Conservation (phyloP, 768 basidiomycete species). For the Suillus alpinus region DNA sequence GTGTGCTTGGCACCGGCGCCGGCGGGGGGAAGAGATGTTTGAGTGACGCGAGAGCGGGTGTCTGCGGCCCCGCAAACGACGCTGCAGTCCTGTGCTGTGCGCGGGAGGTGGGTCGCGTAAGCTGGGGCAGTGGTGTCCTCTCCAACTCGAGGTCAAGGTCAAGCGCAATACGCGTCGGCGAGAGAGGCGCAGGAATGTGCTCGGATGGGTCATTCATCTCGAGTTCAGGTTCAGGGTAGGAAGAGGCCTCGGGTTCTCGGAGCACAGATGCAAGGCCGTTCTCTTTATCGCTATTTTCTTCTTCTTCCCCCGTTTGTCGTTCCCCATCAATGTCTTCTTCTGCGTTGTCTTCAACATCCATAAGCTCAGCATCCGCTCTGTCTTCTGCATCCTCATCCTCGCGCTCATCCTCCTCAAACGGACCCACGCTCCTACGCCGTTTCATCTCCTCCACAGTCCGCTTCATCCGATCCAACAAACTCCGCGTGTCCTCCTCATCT, state of each 20-base stretch:
- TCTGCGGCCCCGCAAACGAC: slow-evolving; percentile 12
- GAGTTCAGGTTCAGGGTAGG: not conserved
- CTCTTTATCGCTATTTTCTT: slow-evolving; percentile 12
- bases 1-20: slow-evolving; percentile 15
- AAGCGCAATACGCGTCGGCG: not conserved
- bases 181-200: slow-evolving; percentile 8
- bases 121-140: slow-evolving; percentile 5
- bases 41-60: slow-evolving; percentile 28
- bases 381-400: slow-evolving; percentile 45
- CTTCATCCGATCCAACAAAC: slow-evolving; percentile 35
- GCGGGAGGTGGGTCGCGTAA: not conserved
- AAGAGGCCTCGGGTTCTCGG: not conserved
- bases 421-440: slow-evolving; percentile 23
- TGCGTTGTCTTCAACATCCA: slow-evolving; percentile 39
- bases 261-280: slow-evolving; percentile 4
- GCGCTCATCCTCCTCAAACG: slow-evolving; percentile 17
- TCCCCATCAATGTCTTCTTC: slow-evolving; percentile 9
- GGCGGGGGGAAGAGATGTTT: slow-evolving; percentile 29
- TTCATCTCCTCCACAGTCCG: slow-evolving; percentile 36
- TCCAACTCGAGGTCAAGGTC: slow-evolving; percentile 1
- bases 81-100: not conserved
- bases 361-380: slow-evolving; percentile 29
- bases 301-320: not conserved
- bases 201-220: slow-evolving; percentile 12
- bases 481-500: slow-evolving; percentile 31